Evolutionary conservation across 176 grass and related monocot species (phyloP), one percentile per base, ranked within the genome.

Genomic region (Themeda triandra): DNA sequence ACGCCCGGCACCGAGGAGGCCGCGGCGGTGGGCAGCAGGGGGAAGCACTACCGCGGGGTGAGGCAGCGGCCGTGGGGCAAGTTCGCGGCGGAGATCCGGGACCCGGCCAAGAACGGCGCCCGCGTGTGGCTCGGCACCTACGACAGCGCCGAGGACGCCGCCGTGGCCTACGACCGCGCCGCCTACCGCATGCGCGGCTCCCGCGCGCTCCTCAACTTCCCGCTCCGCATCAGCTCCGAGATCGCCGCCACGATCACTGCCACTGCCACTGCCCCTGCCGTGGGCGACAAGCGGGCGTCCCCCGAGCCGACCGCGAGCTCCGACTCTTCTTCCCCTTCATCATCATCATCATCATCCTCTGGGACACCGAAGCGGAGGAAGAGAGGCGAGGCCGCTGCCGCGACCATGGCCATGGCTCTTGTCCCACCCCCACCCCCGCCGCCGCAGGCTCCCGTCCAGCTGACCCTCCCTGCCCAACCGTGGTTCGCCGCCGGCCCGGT

Each of bases 141-240:
- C 83, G 90, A 95, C 87, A 87, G 44, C 65, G 93, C 93, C 24
- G 94, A 93, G 89, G 89, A 93, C 46, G 94, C 94, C 78, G 94
- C 91, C 19, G 63, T 80, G 27, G 94, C 94, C 39, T 97, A 97
- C 79, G 94, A 97, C 85, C 87, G 90, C 56, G 92, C 94, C 63
- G 94, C 94, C 37, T 97, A 82, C 88, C 89, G 94, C 78, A 94
- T 97, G 94, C 92, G 94, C 66, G 92, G 94, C n/a, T 88, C 94
- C 25, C 89, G 92, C 76, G 94, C 94, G 37, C 87, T 97, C 66
- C 86, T 97, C 80, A 97, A 97, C 83, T 97, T 97, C 89, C 94
- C 94, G 41, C 92, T 94, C 71, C 91, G 78, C 63, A 93, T 96
- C 82, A 68, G 89, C 53, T 89, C 87, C 65, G 84, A 89, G 68